Percentiles rank a stretch among this genome's conserved stretches.
Conservation (phyloP, 768 basidiomycete genomes). For the Leccinum arenicola region DNA sequence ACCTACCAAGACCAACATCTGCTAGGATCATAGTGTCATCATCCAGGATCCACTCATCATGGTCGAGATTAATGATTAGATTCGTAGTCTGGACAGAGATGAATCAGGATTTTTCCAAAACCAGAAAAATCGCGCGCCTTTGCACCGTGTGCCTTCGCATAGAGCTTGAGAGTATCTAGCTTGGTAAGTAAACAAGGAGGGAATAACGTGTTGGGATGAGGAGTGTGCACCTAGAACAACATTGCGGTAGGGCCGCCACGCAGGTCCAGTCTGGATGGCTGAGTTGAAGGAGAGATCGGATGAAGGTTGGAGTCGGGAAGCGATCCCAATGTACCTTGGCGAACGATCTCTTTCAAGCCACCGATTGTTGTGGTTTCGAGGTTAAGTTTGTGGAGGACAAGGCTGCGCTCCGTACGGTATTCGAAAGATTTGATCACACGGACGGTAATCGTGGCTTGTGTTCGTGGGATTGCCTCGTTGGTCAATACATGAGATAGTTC, state of each 20-base stretch:
- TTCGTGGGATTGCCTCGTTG: conserved; percentile 63
- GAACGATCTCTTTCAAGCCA: conserved; percentile 68
- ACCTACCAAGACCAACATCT: conserved; percentile 73
- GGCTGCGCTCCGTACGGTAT: conserved; percentile 83
- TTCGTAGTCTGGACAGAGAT: conserved; percentile 73
- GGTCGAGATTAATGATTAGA: conserved; percentile 95
- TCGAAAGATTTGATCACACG: conserved; percentile 95
- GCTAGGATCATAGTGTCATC: conserved; percentile 65
- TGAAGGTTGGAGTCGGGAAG: not conserved
- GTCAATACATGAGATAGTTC: conserved; percentile 48
- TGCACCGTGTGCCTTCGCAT: conserved; percentile 90
- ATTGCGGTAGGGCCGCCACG: conserved; percentile 88
- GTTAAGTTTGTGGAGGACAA: conserved; percentile 81
- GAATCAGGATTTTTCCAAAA: not conserved
- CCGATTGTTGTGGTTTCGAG: conserved; percentile 78
- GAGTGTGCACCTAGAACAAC: conserved; percentile 56
- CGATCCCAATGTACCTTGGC: conserved; percentile 49
- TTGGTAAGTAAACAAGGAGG: conserved; percentile 4
- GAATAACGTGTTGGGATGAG: not conserved
- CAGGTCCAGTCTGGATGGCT: conserved; percentile 73
- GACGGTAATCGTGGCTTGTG: conserved; percentile 82
- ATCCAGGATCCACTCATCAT: conserved; percentile 88
- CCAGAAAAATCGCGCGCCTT: conserved; percentile 52
- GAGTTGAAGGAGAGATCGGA: conserved; percentile 9
- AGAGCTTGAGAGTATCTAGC: conserved; percentile 90